Evolutionary conservation across 192 early-diverging fungal species (phyloP).

Genomic region (Backusella morwellensis): DNA sequence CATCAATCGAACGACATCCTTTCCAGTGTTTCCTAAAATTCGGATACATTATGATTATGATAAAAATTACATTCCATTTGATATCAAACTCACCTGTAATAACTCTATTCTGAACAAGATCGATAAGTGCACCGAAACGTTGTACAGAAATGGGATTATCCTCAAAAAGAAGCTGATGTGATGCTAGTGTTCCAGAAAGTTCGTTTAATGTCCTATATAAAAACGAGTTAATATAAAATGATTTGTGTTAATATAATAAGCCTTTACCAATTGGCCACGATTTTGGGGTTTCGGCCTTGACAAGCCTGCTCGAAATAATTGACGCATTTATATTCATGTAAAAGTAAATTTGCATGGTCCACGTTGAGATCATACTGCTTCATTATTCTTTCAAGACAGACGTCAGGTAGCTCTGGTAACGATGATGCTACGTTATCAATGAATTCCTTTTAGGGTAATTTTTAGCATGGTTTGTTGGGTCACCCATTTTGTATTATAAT

Average conservation of each 20-base stretch:
- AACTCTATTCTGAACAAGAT: conserved; percentile 49
- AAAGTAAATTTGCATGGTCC: conserved; percentile 60
- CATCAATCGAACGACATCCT: conserved; percentile 67
- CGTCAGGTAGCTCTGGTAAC: conserved; percentile 78
- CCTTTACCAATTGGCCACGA: conserved; percentile 49
- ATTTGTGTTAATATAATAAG: conserved; percentile 12
- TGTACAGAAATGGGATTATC: conserved; percentile 48
- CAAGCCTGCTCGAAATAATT: conserved; percentile 70
- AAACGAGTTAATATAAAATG: too few relatives aligned
- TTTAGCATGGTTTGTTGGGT: not conserved
- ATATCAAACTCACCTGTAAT: conserved; percentile 52
- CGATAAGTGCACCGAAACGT: conserved; percentile 62
- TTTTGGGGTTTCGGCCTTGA: conserved; percentile 32
- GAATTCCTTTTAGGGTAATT: conserved; percentile 33
- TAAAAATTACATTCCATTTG: too few relatives aligned
- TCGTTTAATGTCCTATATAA: conserved; percentile 56
- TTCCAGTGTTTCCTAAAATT: conserved; percentile 53
- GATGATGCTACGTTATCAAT: conserved; percentile 38
- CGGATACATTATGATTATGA: not conserved
- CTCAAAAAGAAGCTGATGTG: conserved; percentile 40
- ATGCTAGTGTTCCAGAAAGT: conserved; percentile 54
- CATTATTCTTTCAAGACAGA: conserved; percentile 51
- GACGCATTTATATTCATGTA: conserved; percentile 71
- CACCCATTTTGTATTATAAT: not conserved
- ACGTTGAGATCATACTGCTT: conserved; percentile 56